phyloP scores from a whole-genome alignment of 352 stramenopile species.

The Phytophthora kernoviae region DNA sequence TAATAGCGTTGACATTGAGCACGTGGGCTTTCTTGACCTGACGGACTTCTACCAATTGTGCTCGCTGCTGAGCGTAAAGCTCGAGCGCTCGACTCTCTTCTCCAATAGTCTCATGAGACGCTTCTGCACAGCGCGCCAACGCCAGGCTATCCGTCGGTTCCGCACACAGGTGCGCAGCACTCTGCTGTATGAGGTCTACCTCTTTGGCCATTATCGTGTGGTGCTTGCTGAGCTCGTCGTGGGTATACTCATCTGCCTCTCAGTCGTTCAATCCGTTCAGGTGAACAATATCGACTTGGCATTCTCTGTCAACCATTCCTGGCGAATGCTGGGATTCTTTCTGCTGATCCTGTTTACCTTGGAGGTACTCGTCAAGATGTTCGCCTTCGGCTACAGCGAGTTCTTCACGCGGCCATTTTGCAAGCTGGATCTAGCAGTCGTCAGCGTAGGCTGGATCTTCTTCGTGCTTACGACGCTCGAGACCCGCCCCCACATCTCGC shows the following conservation, averaged over 20 bases:
- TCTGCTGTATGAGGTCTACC: conserved; percentile 62
- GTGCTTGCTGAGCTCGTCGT: conserved; percentile 78
- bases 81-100: conserved; percentile 55
- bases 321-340: conserved; percentile 72
- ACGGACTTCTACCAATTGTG: conserved; percentile 82
- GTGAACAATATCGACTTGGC: conserved; percentile 85
- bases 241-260: conserved; percentile 75
- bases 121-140: conserved; percentile 48
- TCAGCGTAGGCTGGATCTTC: conserved; percentile 78
- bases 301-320: conserved; percentile 76
- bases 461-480: conserved; percentile 74
- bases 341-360: conserved; percentile 77
- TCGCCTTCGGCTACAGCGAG: conserved; percentile 75
- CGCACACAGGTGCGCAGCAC: conserved; percentile 55
- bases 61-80: conserved; percentile 73
- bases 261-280: conserved; percentile 78
- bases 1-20: conserved; percentile 76
- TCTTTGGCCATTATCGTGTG: conserved; percentile 71
- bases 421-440: conserved; percentile 74
- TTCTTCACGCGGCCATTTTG: conserved; percentile 85
- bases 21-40: conserved; percentile 64
- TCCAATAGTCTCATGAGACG: conserved; percentile 50
- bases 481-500: conserved; percentile 60
- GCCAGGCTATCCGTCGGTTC: conserved; percentile 58
- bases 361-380: conserved; percentile 78